Conservation (phyloP, 2,329 filamentous ascomycete species). For the Penicillium brevicompactum region DNA sequence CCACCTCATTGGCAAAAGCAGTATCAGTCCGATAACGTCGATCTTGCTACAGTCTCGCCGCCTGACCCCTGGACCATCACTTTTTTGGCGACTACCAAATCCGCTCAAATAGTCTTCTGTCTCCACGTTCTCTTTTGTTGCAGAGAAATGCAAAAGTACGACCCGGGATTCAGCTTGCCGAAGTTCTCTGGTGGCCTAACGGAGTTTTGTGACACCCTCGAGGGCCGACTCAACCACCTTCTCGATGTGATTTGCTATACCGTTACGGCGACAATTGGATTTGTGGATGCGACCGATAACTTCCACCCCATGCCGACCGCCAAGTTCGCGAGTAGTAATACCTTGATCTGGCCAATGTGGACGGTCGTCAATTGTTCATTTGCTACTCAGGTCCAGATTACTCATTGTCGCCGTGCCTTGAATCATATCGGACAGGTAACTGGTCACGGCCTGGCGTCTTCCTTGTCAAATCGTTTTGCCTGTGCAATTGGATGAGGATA, state of each 20-base stretch:
- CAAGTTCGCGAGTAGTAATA: slow-evolving; percentile 1
- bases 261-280: neutral
- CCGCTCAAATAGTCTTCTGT: neutral
- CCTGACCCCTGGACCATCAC: neutral
- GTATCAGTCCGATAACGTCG: neutral
- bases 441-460: neutral
- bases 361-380: neutral
- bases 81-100: neutral
- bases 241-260: neutral
- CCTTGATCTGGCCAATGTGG: slow-evolving; percentile 5
- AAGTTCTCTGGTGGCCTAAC: neutral
- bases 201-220: neutral
- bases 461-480: neutral
- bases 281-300: neutral
- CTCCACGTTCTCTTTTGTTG: neutral
- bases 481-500: no score
- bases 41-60: neutral
- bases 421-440: neutral
- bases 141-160: neutral
- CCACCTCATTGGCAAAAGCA: neutral
- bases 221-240: neutral
- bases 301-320: neutral
- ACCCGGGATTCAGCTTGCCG: neutral
- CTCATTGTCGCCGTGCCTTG: neutral
- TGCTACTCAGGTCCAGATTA: neutral